phyloP scores from a whole-genome alignment of 306 rosid species.

The Quercus dentata region DNA sequence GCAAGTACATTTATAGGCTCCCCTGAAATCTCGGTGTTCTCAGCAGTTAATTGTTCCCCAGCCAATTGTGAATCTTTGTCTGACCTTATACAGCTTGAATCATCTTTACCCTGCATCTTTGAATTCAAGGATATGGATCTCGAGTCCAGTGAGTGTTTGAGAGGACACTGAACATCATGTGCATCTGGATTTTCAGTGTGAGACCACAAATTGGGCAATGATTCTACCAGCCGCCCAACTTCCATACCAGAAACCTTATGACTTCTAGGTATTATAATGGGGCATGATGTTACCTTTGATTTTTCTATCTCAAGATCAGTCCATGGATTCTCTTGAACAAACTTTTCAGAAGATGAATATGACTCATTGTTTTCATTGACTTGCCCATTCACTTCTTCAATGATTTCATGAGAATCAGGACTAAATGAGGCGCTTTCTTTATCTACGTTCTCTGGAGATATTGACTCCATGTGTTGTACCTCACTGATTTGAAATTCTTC shows the following conservation, averaged over 20 bases:
- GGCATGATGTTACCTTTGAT: conserved; percentile 32
- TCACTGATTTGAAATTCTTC: conserved; percentile 38
- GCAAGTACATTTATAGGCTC: conserved; percentile 32
- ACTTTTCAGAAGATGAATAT: conserved; percentile 25
- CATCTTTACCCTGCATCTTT: conserved; percentile 34
- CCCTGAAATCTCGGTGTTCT: conserved; percentile 32
- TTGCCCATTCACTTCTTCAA: conserved; percentile 25
- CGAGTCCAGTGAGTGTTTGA: conserved; percentile 64
- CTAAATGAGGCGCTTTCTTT: conserved; percentile 29
- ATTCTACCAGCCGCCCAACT: conserved; percentile 39
- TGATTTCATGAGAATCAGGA: conserved; percentile 16
- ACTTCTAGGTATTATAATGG: conserved; percentile 45
- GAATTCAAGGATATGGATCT: conserved; percentile 29
- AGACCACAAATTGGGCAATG: conserved; percentile 63
- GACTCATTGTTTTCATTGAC: conserved; percentile 17
- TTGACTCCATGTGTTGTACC: conserved; percentile 31
- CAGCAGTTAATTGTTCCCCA: conserved; percentile 21
- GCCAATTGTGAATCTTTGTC: conserved; percentile 36
- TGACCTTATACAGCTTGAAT: conserved; percentile 23
- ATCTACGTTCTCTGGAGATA: conserved; percentile 26
- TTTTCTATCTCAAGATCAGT: conserved; percentile 24
- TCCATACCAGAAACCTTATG: conserved; percentile 26
- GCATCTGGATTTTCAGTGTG: conserved; percentile 17
- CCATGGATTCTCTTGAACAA: conserved; percentile 10
- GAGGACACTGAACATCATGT: conserved; percentile 27